These are phyloP conservation scores for Yueomyces sp. DNA, from an alignment of 805 yeast genomes.

Conservation along the genomic window DNA sequence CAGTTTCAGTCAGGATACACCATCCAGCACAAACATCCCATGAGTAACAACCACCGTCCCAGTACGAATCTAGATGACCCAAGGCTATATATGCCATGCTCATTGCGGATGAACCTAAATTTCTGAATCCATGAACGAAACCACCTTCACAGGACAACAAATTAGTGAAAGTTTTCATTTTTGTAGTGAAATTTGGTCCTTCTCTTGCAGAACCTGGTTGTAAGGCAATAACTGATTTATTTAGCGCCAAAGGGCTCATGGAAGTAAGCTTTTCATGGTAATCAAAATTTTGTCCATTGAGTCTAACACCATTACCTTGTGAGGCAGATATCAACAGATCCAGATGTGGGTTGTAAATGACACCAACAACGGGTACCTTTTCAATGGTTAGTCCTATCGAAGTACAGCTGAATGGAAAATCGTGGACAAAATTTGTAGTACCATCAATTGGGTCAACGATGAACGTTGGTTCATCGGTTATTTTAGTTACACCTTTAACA, in stretches of 20 bases:
- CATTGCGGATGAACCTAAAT: constrained; percentile 55
- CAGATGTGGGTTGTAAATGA: constrained; percentile 47
- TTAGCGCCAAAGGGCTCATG: constrained; percentile 72
- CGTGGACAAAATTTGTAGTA: constrained; percentile 48
- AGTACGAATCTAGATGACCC: constrained; percentile 47
- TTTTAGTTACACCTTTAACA: constrained; percentile 31
- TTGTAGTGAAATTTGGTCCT: constrained; percentile 73
- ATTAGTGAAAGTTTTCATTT: constrained; percentile 69
- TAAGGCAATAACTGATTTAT: constrained; percentile 78
- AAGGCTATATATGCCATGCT: constrained; percentile 46
- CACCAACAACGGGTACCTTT: constrained; percentile 44
- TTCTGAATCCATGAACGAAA: constrained; percentile 62
- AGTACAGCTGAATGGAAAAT: constrained; percentile 49
- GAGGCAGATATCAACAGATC: constrained; percentile 40
- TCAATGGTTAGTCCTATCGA: constrained; percentile 44
- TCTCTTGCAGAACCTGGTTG: constrained; percentile 84
- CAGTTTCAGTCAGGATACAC: constrained; percentile 48
- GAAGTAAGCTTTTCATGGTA: constrained; percentile 60
- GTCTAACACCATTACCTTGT: constrained; percentile 39
- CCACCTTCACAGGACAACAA: constrained; percentile 83
- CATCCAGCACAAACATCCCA: constrained; percentile 67
- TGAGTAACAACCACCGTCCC: constrained; percentile 60
- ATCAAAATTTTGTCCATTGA: constrained; percentile 32
- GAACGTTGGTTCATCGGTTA: constrained; percentile 42
- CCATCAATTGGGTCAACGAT: constrained; percentile 53